Base-by-base conservation (phyloP, 768 basidiomycete species). In the Rickenella mellea region DNA sequence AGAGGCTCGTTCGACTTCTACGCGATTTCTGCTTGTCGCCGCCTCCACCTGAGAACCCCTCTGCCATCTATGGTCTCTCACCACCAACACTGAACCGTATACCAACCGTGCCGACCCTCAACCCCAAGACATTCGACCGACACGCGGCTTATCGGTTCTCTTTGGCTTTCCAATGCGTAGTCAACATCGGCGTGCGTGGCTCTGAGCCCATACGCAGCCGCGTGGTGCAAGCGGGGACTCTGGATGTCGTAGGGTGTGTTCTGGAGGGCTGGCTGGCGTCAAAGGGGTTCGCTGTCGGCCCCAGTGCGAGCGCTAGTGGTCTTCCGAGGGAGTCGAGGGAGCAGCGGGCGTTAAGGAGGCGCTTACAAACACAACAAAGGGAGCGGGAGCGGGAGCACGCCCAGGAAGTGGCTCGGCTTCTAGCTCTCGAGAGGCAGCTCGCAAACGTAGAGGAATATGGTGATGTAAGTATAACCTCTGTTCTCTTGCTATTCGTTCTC, bases 151-250 rank as follows among this genome's bases (percentile, higher is more conserved):
- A 87, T 54, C 78, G 88, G 7, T 94, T 96, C 57, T 83, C 83
- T 0, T 76, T 97, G 44, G 94, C 94, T 1, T 93, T 99, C 56
- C 92, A 97, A 56, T 96, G 90, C 54, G 80, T 98, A 33, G 92
- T 93, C 48, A 98, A 99, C 60, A 90, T 97, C 53, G 94, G 94
- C 27, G 93, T 98, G 0, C 69, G 94, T 24, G 94, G 94, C n/a
- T 84, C 78, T 44, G 92, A 98, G 61, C 78, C 79, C 15, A 93
- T 97, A 53, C 68, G 94, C 32, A 83, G 83, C 49, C 73, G 92
- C 8, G 92, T 97, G 14, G 94, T 97, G 4, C 89, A 96, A 61
- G 91, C 92, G 0, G 92, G 94, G 14, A 89, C 90, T 0, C 68
- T 97, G 21, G 88, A 93, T 49, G 87, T 96, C 4, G 92, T 96